Evolutionary conservation across 192 early-diverging fungal genomes (phyloP), one percentile per base, ranked within the genome.

Genomic region (Phycomyces blakesleeanus): DNA sequence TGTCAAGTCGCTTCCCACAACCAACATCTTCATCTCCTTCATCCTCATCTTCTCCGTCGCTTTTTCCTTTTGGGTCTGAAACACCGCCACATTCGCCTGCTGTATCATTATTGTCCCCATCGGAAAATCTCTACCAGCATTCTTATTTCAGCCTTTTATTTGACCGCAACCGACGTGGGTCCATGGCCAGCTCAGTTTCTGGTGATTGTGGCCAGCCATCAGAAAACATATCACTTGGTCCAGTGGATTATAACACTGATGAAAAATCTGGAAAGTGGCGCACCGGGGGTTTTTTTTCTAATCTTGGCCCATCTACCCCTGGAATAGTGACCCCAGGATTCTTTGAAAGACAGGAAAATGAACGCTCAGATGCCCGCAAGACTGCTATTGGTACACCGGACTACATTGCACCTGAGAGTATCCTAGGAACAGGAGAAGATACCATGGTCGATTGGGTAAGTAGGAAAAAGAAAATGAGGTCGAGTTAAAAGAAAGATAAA

Each of bases 401-500:
- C 68, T 94, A 94, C 61, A 61, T 94, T 49, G 92, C 92, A 14
- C 92, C 92, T 15, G 92, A 94, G 63, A 87, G 85, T 60, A 93
- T 94, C 41, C 71, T 94, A 26, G 92, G 92, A 14, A 75, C 88
- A 40, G 89, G 90, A 15, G 89, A 94, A 67, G 91, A 91, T 62
- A 78, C 81, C 5, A 86, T 87, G 73, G 92, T 94, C 9, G 92
- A 94, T 76, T 94, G 92, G 92, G 88, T 91, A 80, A 75, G 67
- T 68, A 3, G n/a, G 14, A n/a, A n/a, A n/a, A 18, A 9, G 25
- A 55, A 50, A 20, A 41, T 20, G 12, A 0, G 37, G 2, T 22
- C 16, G n/a, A 39, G 11, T 15, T 52, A 3, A 22, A 27, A n/a
- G n/a, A n/a, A n/a, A n/a, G n/a, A n/a, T n/a, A n/a, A n/a, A n/a